phyloP scores from a whole-genome alignment of 805 yeast species.

The Jamesozyma piceae region DNA sequence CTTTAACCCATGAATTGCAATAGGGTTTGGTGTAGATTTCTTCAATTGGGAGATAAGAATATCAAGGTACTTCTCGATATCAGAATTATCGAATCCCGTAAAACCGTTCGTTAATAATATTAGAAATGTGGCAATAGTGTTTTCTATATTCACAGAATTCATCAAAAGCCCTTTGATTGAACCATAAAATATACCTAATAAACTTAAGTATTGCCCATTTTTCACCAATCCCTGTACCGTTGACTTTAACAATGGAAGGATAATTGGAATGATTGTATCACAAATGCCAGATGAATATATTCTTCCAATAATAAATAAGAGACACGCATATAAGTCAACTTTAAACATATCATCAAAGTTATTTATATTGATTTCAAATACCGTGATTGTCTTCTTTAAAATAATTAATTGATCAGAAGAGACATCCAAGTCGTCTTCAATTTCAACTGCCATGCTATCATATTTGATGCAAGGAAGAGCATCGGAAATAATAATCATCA shows the following conservation, averaged over 20 bases:
- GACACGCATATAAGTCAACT: constrained; percentile 61
- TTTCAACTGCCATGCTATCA: constrained; percentile 21
- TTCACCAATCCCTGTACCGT: constrained; percentile 30
- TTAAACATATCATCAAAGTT: constrained; percentile 60
- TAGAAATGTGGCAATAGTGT: constrained; percentile 36
- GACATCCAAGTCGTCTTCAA: background rate
- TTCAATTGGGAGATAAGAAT: constrained; percentile 32
- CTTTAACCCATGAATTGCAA: constrained; percentile 44
- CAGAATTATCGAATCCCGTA: constrained; percentile 28
- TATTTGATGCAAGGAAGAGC: constrained; percentile 51
- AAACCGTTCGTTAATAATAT: constrained; percentile 34
- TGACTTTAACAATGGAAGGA: constrained; percentile 44
- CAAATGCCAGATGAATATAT: constrained; percentile 39
- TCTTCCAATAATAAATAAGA: constrained; percentile 52
- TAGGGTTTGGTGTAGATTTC: constrained; percentile 30
- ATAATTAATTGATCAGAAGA: constrained; percentile 31
- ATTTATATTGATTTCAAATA: constrained; percentile 53
- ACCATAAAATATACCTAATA: constrained; percentile 33
- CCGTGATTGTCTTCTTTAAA: constrained; percentile 41
- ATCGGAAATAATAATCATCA: constrained; percentile 51
- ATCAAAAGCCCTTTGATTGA: constrained; percentile 25
- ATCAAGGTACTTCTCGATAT: constrained; percentile 31
- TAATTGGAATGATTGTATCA: constrained; percentile 39
- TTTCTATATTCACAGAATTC: constrained; percentile 21
- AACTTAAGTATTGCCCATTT: constrained; percentile 20